Base-by-base conservation (phyloP, 768 basidiomycete species). In the Saitozyma podzolica region DNA sequence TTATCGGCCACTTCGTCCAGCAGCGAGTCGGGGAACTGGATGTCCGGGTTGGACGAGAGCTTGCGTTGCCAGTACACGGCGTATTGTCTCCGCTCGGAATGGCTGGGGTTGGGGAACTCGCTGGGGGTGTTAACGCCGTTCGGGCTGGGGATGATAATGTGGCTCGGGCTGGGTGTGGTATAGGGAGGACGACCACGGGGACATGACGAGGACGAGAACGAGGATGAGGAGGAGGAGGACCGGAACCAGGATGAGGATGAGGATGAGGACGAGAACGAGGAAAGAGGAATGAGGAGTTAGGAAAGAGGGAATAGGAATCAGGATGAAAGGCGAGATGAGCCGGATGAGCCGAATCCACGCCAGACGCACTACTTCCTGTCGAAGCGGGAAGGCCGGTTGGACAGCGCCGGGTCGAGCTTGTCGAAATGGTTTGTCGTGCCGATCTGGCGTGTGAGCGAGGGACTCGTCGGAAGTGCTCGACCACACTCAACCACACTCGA, bases 21-120 rank as follows among this genome's bases (percentile, higher is more conserved):
- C 40, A 92, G 82, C 11, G 80, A 64, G 66, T 90, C 87, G 0
- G 91, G 86, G 81, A 90, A 91, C 4, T 80, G 77, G 64, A 92
- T 83, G 13, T 83, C 80, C 54, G 85, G 78, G 79, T 89, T 91
- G 73, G 78, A 69, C 59, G 81, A 76, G 57, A 92, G 84, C 76
- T 92, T 92, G 60, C 84, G 76, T 76, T 90, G 89, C 91, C 91
- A 93, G 77, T 90, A 92, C 63, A 84, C 81, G 37, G 82, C 84
- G 74, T 93, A 92, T 3, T 87, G 80, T 9, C 81, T 80, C 37
- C 91, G 86, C 67, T 88, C 89, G 17, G 84, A 83, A 19, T 77
- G 69, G 67, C 84, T 83, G 6, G 91, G 91, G 70, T 90, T 85
- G 51, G 88, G 84, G 73, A 92, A 93, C 57, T 84, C 73, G 73